Base-by-base conservation (phyloP, 2,329 filamentous ascomycete species). In the Zasmidium cellare region DNA sequence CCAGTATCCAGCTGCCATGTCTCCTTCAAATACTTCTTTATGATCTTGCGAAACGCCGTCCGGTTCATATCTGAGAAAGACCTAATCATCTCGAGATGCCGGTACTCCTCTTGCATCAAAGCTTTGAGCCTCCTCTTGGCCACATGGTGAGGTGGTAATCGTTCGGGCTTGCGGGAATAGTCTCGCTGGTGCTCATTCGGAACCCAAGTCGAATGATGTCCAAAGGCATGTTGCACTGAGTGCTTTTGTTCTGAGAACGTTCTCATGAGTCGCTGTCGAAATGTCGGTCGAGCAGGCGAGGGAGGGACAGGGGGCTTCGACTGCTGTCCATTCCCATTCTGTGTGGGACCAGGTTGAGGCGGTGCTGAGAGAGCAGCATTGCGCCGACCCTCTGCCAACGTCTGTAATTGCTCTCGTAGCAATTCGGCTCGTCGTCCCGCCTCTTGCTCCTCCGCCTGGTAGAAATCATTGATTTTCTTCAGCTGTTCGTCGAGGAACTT, bases 1-100 rank as follows among this genome's bases (percentile, higher is more conserved):
- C 84, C 70, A 89, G 83, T 0, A 88, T 83, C 0, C 2, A 9
- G 91, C 91, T 11, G 88, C 84, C 44, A 91, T 88, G 66, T 92
- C 85, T 56, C 86, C 77, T 97, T 99, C 80, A 97, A 92, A 72
- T 96, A 97, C 75, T 99, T 99, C 75, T 99, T 99, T 76, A 96
- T 97, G 71, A 99, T 91, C 74, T 99, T 99, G 28, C 92, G 87
- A 70, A 97, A 97, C 0, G 92, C 94, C 0, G 91, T 96, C 50
- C 91, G 85, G 73, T 99, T 99, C 14, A 97, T 80, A 20, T 96
- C 78, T 1, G 92, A 88, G 68, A 96, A 99, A 0, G 91, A 90
- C 76, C 97, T 97, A 58, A 99, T 82, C 47, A 97, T 79, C 72
- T 99, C 94, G 14, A 99, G 81, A 0, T 90, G 89, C 19, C 93